Evolutionary conservation across 2,329 filamentous ascomycete species (phyloP), one percentile per base, ranked within the genome.

Genomic region (Dothideomycetes sp.): DNA sequence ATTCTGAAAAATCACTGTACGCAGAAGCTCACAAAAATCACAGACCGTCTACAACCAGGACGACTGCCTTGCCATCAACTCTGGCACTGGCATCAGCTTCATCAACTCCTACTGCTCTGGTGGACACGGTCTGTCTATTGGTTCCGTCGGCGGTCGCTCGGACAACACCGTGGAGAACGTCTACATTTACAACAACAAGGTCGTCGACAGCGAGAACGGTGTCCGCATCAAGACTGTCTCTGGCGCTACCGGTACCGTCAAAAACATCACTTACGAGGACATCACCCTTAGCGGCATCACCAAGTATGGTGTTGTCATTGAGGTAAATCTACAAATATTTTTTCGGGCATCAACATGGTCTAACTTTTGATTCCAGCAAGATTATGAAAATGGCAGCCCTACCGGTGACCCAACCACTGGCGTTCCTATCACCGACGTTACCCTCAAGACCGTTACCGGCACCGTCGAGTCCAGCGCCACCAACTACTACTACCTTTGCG

Each of bases 161-260:
- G 59, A 73, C 55, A 77, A 77, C 58, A 39, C 44, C 30, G 44
- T 43, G 54, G 75, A 74, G 55, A 58, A 52, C 5, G 70, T 77
- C 19, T 48, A 58, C 15, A 65, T 56, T 30, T 63, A 76, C 10
- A 62, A 53, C 10, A 66, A 75, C 48, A 50, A 59, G 16, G 60
- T 64, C 41, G 66, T 64, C 1, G 55, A 73, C 51, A 72, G 66
- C 3, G 50, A 62, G 39, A 71, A 72, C 37, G 51, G 51, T 41
- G 58, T 73, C 39, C 70, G 72, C 41, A 66, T 76, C 58, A 77
- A 77, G 61, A 70, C 68, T 11, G 65, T 69, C 19, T 64, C 56
- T 33, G 62, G 57, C 37, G 63, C 62, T 9, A 73, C 66, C 1
- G 73, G 73, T 31, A 60, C 60, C n/a, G 67, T 77, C 42, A 58